Conservation (phyloP, 129 eudicot species). For the Artemisia annua region DNA sequence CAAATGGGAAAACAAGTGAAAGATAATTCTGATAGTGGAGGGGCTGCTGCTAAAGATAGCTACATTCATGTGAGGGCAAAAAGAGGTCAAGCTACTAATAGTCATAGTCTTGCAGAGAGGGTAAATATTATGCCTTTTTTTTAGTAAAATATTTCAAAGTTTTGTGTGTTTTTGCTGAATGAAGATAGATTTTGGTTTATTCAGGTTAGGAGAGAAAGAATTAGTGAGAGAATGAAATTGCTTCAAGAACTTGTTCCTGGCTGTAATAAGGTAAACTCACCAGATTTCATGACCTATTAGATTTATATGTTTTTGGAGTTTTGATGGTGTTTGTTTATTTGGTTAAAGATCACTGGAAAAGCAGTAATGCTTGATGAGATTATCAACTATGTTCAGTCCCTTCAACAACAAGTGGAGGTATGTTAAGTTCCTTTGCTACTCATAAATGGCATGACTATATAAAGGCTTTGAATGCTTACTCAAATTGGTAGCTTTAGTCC, state of each 20-base stretch:
- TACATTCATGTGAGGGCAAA: conserved; percentile 91
- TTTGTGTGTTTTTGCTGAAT: conserved; percentile 6
- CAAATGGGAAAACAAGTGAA: conserved; percentile 62
- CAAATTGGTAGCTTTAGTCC: not conserved
- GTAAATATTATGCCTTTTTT: conserved; percentile 27
- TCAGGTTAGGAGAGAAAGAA: conserved; percentile 94
- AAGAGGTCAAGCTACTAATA: conserved; percentile 96
- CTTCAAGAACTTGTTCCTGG: conserved; percentile 99
- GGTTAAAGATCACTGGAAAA: conserved; percentile 75
- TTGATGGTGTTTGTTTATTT: conserved; percentile 12
- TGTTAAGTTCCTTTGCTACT: conserved; percentile 8
- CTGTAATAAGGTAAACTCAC: conserved; percentile 70
- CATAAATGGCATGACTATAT: conserved; percentile 16
- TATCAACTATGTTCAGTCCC: conserved; percentile 89
- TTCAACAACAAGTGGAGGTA: conserved; percentile 97
- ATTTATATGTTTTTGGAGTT: not conserved
- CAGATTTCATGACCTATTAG: not conserved
- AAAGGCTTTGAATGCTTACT: not conserved
- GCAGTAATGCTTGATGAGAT: conserved; percentile 97
- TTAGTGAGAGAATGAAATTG: conserved; percentile 95
- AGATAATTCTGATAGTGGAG: conserved; percentile 64
- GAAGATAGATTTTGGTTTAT: conserved; percentile 9
- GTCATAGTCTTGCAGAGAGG: conserved; percentile 97
- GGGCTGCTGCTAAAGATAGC: conserved; percentile 54
- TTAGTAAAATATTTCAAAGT: not conserved